Conservation (phyloP, 202 grass and related monocot genomes). For the Panicum virgatum region DNA sequence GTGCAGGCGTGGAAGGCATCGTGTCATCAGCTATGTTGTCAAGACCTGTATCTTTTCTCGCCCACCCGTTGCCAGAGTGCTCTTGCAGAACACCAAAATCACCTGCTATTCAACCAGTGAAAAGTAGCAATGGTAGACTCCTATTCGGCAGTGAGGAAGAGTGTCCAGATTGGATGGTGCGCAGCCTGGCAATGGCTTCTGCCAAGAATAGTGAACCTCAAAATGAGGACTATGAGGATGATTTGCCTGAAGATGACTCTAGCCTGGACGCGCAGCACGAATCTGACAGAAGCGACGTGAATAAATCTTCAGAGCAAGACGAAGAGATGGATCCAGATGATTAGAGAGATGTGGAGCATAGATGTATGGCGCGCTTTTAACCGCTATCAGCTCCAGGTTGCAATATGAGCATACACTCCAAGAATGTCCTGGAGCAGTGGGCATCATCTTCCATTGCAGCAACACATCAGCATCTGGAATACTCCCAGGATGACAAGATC, state of each 20-base stretch:
- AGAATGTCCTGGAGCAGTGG: conserved; percentile 20
- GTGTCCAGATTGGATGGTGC: conserved; percentile 77
- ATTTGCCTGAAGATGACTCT: conserved; percentile 65
- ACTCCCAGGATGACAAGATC: conserved; percentile 11
- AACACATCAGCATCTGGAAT: conserved; percentile 8
- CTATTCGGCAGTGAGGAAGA: conserved; percentile 60
- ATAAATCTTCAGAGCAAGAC: conserved; percentile 70
- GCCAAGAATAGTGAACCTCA: conserved; percentile 52
- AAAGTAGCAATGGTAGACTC: conserved; percentile 35
- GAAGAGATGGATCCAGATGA: conserved; percentile 99
- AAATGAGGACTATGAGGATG: conserved; percentile 69
- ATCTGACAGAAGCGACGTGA: conserved; percentile 65
- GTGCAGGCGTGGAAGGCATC: conserved; percentile 54
- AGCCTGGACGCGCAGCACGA: conserved; percentile 45
- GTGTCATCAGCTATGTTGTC: conserved; percentile 55
- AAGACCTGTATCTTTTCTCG: conserved; percentile 75
- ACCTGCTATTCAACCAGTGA: conserved; percentile 34
- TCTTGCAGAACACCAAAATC: conserved; percentile 60
- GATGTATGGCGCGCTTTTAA: background rate
- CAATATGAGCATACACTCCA: conserved; percentile 12
- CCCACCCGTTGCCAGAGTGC: conserved; percentile 79
- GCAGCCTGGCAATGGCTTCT: conserved; percentile 35
- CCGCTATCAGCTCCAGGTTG: conserved; percentile 25
- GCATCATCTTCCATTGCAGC: background rate
- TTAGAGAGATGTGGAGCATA: conserved; percentile 44